Evolutionary conservation across 2,329 filamentous ascomycete genomes (phyloP), one percentile per base, ranked within the genome.

Genomic region (Fusarium transvaalense): DNA sequence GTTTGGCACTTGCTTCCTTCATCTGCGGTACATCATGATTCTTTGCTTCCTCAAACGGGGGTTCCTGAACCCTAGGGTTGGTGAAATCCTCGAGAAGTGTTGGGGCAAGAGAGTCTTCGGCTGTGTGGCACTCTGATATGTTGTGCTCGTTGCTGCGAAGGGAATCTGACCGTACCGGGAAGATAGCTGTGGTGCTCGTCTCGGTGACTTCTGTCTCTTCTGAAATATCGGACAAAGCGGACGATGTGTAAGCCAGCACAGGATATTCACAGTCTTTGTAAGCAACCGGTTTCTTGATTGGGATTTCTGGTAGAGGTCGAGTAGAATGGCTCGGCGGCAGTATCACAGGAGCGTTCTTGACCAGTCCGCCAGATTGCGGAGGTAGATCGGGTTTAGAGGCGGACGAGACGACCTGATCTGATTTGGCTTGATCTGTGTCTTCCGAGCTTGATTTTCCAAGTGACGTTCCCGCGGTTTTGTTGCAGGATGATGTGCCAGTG

Each of bases 271-370:
- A 54, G 4, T 60, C 64, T 42, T 57, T 55, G 10, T 56, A 53
- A 9, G 43, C 19, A 12, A n/a, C n/a, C 17, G 34, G n/a, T 23
- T 23, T 52, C 21, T 41, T 60, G 15, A 56, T 42, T 21, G 72
- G 72, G 19, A 73, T 55, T 29, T 74, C 61, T 17, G 72, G 72
- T 13, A 74, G 61, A 13, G 72, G 72, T 7, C 71, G 72, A 34
- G 32, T 41, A 23, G 34, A 19, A 23, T 34, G 32, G 6, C 37
- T n/a, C 19, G 58, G 39, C 14, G 45, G n/a, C n/a, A 34, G 41
- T 17, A 60, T 25, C 14, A 34, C 31, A 19, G 52, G 47, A 15
- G 25, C 42, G 9, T 38, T 45, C 14, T 50, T 52, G 15, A 29
- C 6, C 12, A 27, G n/a, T 5, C 46, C 32, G 5, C 21, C 6